A percentile compares a stretch with the other conserved stretches of the same genome.
These are phyloP conservation scores for Pythium aphanidermatum DNA, from an alignment of 352 stramenopile genomes.

Conservation along the genomic window DNA sequence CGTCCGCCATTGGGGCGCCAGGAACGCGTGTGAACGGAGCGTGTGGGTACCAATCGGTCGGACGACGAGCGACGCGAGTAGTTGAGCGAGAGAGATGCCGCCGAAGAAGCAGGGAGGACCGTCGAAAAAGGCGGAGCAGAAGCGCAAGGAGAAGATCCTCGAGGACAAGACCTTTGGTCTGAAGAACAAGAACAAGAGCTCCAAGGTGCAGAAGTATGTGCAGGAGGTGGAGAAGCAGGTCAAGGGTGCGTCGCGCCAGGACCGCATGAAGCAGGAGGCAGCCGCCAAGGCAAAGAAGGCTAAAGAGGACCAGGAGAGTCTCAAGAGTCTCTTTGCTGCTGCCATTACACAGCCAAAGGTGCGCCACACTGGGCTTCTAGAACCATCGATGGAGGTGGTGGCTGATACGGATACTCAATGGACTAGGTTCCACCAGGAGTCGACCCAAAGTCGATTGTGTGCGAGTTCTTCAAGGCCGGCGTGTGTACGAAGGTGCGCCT, in stretches of 20 bases:
- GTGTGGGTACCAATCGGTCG: too few species aligned
- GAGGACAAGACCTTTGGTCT: constrained; percentile 99
- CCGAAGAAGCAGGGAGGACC: constrained; percentile 61
- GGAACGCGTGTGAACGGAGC: too few species aligned
- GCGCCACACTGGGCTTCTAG: background rate
- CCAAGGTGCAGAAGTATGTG: constrained; percentile 94
- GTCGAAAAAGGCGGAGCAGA: constrained; percentile 88
- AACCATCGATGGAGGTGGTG: constrained; percentile 5
- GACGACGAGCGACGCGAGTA: too few species aligned
- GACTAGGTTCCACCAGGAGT: constrained; percentile 81
- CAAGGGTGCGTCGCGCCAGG: constrained; percentile 68
- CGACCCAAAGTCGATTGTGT: constrained; percentile 86
- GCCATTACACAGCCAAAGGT: constrained; percentile 86
- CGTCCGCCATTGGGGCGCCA: too few species aligned
- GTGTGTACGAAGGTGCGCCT: constrained; percentile 74
- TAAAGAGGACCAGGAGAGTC: constrained; percentile 79
- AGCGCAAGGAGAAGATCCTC: constrained; percentile 90
- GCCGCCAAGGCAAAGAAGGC: constrained; percentile 74
- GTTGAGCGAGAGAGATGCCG: too few species aligned
- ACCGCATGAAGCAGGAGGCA: constrained; percentile 73
- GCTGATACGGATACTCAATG: background rate
- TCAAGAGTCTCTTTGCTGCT: constrained; percentile 80
- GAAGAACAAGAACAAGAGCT: constrained; percentile 99
- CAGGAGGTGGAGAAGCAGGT: constrained; percentile 88
- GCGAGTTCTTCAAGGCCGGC: constrained; percentile 86